A percentile compares a stretch with the other conserved stretches of the same genome.
phyloP scores from a whole-genome alignment of 768 basidiomycete genomes.

The Leccinellum rugosiceps region DNA sequence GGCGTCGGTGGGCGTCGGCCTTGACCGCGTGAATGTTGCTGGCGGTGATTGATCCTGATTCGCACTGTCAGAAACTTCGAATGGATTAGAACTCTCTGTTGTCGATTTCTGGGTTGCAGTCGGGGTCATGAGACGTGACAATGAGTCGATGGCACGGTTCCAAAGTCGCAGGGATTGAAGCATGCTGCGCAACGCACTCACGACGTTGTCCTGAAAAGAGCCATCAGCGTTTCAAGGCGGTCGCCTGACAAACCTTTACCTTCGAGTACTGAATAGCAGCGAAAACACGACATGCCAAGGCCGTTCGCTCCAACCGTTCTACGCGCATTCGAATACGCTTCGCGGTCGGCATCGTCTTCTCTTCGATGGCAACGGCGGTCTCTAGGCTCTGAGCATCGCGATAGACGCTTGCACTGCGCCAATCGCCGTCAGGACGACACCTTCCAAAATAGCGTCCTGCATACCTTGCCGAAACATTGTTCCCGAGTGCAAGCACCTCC shows the following conservation, averaged over 20 bases:
- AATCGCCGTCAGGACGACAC: neutral
- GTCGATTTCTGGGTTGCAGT: constrained; percentile 20
- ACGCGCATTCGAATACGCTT: constrained; percentile 61
- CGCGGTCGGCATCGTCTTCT: constrained; percentile 47
- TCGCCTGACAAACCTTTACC: constrained; percentile 35
- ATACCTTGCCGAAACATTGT: constrained; percentile 61
- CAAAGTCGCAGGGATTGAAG: constrained; percentile 74
- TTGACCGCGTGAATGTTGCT: constrained; percentile 8
- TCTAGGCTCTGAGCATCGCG: constrained; percentile 55
- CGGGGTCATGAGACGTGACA: constrained; percentile 51
- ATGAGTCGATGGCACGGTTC: constrained; percentile 72
- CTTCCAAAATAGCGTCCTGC: neutral
- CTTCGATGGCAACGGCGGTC: constrained; percentile 37
- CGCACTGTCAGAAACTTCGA: constrained; percentile 41
- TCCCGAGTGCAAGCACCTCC: constrained; percentile 57
- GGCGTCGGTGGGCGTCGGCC: constrained; percentile 41
- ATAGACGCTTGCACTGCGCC: constrained; percentile 48
- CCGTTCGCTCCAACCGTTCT: constrained; percentile 61
- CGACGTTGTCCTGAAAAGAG: constrained; percentile 53
- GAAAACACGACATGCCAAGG: constrained; percentile 67
- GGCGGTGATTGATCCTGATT: constrained; percentile 29
- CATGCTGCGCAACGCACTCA: constrained; percentile 52
- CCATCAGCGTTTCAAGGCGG: neutral
- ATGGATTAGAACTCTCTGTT: constrained; percentile 51
- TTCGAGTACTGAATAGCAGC: constrained; percentile 64